Evolutionary conservation across 768 basidiomycete species (phyloP).

Genomic region (Botryobasidium botryosum): DNA sequence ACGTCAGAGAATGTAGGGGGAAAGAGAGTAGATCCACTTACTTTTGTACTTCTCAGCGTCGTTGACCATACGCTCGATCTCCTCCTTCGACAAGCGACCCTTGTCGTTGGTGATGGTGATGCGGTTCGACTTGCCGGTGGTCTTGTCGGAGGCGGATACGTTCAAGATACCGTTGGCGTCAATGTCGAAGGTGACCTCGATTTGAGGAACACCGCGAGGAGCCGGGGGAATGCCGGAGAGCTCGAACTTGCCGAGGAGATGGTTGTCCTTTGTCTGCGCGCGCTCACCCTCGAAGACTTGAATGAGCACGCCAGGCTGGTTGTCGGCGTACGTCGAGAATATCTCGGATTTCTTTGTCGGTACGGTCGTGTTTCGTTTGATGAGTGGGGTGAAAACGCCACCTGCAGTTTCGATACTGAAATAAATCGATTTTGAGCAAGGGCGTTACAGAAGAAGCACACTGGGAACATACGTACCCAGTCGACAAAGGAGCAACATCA

Average conservation of each 20-base stretch:
- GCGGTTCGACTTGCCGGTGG: constrained; percentile 87
- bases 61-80: constrained; percentile 92
- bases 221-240: constrained; percentile 33
- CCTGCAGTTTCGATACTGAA: constrained; percentile 89
- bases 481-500: constrained; percentile 79
- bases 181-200: constrained; percentile 97
- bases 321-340: constrained; percentile 97
- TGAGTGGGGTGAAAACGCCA: constrained; percentile 97
- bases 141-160: constrained; percentile 91
- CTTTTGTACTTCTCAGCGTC: constrained; percentile 91
- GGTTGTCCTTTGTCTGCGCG: constrained; percentile 34
- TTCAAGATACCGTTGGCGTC: constrained; percentile 95
- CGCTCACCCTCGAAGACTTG: constrained; percentile 98
- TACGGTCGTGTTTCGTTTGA: constrained; percentile 97
- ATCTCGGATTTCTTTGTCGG: constrained; percentile 98
- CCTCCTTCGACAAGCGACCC: constrained; percentile 93
- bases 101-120: constrained; percentile 92
- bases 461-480: constrained; percentile 33
- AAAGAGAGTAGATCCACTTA: constrained; percentile 18
- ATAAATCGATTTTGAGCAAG: no score
- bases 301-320: constrained; percentile 96
- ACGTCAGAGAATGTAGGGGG: not conserved
- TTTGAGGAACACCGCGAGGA: constrained; percentile 92
- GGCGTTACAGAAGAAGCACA: no score
- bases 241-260: not conserved